These are phyloP conservation scores for Pichia sp. DNA, from an alignment of 1,139 yeast genomes.

Conservation along the genomic window DNA sequence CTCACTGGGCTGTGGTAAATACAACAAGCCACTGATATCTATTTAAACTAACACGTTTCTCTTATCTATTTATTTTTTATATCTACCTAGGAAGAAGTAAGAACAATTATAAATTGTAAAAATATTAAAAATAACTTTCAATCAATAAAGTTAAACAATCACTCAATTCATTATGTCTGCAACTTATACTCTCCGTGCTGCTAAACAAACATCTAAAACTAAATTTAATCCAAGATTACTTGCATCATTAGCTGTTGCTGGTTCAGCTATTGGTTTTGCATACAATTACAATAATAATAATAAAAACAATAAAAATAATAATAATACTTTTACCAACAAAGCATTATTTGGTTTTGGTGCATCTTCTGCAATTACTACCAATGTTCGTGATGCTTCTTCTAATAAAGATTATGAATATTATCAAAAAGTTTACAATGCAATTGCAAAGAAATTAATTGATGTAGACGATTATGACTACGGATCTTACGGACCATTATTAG, in stretches of 20 bases:
- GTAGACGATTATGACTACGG: conserved; percentile 74
- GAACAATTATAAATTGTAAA: too few relatives aligned
- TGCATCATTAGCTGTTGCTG: conserved; percentile 15
- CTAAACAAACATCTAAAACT: neutral
- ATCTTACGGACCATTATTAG: conserved; percentile 56
- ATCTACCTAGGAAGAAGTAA: too few relatives aligned
- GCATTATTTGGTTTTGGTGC: conserved; percentile 25
- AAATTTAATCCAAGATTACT: conserved; percentile 1
- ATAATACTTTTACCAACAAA: conserved; percentile 8
- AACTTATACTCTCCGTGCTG: conserved; percentile 1
- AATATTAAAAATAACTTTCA: too few relatives aligned
- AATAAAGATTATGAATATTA: conserved; percentile 46
- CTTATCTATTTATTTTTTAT: too few relatives aligned
- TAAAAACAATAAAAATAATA: conserved; percentile 8
- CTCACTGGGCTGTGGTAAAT: too few relatives aligned
- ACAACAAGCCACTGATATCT: too few relatives aligned
- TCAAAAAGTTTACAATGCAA: conserved; percentile 74
- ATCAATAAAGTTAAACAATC: neutral
- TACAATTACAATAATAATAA: conserved; percentile 11
- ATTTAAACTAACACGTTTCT: too few relatives aligned
- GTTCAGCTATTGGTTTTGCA: conserved; percentile 20
- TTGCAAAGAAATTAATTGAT: conserved; percentile 66
- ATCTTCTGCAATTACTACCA: conserved; percentile 15
- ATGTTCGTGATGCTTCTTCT: conserved; percentile 25
- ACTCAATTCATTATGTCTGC: conserved; percentile 1